Evolutionary conservation across 257 asterid species (phyloP).

Genomic region (Solanum megistacrolobum): DNA sequence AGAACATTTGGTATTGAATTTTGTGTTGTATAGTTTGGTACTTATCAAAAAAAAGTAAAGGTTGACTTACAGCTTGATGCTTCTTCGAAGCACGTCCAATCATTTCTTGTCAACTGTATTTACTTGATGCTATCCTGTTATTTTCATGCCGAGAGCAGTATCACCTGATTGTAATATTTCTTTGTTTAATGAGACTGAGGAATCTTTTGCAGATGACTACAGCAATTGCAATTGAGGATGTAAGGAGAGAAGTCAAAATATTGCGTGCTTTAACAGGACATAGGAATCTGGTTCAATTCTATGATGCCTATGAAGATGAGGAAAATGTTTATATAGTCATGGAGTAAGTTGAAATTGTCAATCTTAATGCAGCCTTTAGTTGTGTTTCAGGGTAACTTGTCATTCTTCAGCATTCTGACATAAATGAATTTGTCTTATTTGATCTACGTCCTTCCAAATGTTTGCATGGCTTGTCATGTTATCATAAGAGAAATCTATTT

Average conservation of each 20-base stretch:
- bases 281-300: conserved; percentile 49
- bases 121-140: not conserved
- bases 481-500: not conserved
- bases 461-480: not conserved
- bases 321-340: conserved; percentile 51
- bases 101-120: not conserved
- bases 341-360: conserved; percentile 41
- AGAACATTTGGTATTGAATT: not conserved
- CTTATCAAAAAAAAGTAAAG: not conserved
- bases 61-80: not conserved
- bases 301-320: conserved; percentile 61
- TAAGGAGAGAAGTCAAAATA: conserved; percentile 57
- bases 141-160: not conserved
- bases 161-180: not conserved
- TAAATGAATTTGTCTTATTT: not conserved
- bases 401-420: not conserved
- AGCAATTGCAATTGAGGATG: conserved; percentile 59
- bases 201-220: conserved; percentile 52
- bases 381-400: not conserved
- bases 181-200: not conserved
- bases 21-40: not conserved
- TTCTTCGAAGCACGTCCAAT: not conserved
- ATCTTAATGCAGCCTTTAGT: not conserved
- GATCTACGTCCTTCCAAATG: not conserved
- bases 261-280: conserved; percentile 58